Base-by-base conservation (phyloP, 257 asterid genomes). In the Capsicum rhomboideum region DNA sequence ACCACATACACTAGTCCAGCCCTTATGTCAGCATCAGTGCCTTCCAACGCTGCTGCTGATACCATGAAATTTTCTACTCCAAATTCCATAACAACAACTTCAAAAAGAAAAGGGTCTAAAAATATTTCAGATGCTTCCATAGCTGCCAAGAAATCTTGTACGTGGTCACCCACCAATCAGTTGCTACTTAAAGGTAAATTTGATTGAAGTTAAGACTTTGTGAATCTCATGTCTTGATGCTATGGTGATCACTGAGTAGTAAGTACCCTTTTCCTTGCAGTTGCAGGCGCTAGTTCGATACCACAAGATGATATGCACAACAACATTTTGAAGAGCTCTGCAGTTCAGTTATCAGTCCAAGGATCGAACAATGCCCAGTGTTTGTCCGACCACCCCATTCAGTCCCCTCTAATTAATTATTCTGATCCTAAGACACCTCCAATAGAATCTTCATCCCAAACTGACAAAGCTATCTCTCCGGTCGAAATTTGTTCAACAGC, bases 341-440 rank as follows among this genome's bases (percentile, higher is more conserved):
- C 80, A 9, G 53, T 85, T 79, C 89, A 74, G 72, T 87, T 91
- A 28, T 82, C 83, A 26, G 85, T 77, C 69, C 95, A 88, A 83
- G 97, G 93, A 82, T 92, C 92, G 44, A 91, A 86, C 66, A 95
- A 91, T 20, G 93, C 87, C 13, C 92, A 94, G 85, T 92, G 97
- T 75, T 87, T 96, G 88, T 92, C 95, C 86, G 87, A 89, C 84
- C 94, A 94, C 80, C 85, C 89, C 67, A 44, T 87, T 89, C 91
- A 89, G 26, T 85, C 96, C 82, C 91, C 93, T 52, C 90, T 92
- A 68, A 64, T 83, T 66, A 89, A 87, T 86, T 90, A 93, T 26
- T 80, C 98, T 8, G 88, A 89, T 68, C 98, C 98, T 56, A 91
- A 92, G 86, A 97, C 98, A 1, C 98, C 99, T 23, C 95, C 92